Evolutionary conservation across 1,139 yeast species (phyloP).

Genomic region (Nakaseomyces bracarensis): DNA sequence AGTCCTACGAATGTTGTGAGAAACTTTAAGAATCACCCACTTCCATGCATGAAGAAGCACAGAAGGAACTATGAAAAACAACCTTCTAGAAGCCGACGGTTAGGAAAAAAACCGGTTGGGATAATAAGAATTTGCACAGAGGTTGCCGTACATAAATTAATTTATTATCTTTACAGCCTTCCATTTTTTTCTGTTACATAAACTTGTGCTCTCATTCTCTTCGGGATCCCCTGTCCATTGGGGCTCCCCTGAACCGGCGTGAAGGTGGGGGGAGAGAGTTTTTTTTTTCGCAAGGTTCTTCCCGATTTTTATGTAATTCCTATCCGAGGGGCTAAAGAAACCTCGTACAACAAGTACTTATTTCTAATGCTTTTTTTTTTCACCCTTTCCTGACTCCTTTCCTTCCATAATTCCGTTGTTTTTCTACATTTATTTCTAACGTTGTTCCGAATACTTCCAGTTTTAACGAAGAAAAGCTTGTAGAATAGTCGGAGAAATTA

Average conservation of each 20-base stretch:
- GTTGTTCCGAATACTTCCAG: too few relatives aligned
- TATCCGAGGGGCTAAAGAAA: conserved; percentile 2
- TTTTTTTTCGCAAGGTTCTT: too few relatives aligned
- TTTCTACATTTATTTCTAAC: too few relatives aligned
- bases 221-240: too few relatives aligned
- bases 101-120: neutral
- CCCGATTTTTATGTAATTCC: neutral
- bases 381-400: neutral
- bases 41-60: neutral
- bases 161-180: neutral
- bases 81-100: conserved; percentile 1
- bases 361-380: neutral
- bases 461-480: neutral
- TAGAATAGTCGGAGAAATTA: too few relatives aligned
- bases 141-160: neutral
- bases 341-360: neutral
- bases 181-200: neutral
- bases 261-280: too few relatives aligned
- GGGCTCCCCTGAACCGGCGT: too few relatives aligned
- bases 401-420: neutral
- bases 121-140: neutral
- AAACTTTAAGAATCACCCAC: neutral
- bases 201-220: neutral
- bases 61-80: neutral
- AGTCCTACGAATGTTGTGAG: too few relatives aligned